A percentile compares a stretch with the other conserved stretches of the same genome.
These are phyloP conservation scores for Albatrellus sp. DNA, from an alignment of 1,284 basidiomycete genomes.

Conservation along the genomic window DNA sequence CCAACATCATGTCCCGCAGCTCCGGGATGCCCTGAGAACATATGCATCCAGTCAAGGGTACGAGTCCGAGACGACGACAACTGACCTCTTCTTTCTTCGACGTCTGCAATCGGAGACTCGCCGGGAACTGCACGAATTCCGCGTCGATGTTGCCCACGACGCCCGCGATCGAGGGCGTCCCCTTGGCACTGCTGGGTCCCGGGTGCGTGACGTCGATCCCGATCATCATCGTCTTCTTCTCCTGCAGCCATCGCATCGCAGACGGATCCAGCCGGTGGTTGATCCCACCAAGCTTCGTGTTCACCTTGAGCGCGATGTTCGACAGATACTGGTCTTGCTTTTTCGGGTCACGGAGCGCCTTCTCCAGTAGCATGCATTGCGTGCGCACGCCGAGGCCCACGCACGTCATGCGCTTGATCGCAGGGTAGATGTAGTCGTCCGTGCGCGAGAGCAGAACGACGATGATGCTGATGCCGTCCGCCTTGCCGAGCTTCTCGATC, in stretches of 20 bases:
- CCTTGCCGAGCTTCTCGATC: slow-evolving; percentile 21
- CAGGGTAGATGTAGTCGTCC: slow-evolving; percentile 64
- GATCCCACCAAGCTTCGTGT: slow-evolving; percentile 67
- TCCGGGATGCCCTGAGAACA: slow-evolving; percentile 48
- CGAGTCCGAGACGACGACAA: neutral
- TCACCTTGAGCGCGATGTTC: slow-evolving; percentile 53
- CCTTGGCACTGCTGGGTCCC: slow-evolving; percentile 37
- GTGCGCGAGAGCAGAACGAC: slow-evolving; percentile 49
- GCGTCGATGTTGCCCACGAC: slow-evolving; percentile 63
- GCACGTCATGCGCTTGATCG: slow-evolving; percentile 64
- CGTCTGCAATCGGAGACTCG: slow-evolving; percentile 48
- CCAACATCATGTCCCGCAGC: slow-evolving; percentile 52
- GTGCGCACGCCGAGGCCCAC: slow-evolving; percentile 58
- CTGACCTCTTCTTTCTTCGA: slow-evolving; percentile 51
- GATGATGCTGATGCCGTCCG: slow-evolving; percentile 31
- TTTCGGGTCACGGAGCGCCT: slow-evolving; percentile 36
- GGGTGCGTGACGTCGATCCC: slow-evolving; percentile 76
- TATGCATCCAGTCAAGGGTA: neutral
- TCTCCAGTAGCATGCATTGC: slow-evolving; percentile 47
- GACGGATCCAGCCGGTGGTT: slow-evolving; percentile 52
- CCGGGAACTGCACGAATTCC: slow-evolving; percentile 59
- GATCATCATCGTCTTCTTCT: slow-evolving; percentile 63
- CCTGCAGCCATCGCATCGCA: slow-evolving; percentile 50
- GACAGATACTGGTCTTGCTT: slow-evolving; percentile 68
- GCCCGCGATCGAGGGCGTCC: slow-evolving; percentile 66